Base-by-base conservation (phyloP, 1,139 yeast species). In the Blastobotrys ciferrii region DNA sequence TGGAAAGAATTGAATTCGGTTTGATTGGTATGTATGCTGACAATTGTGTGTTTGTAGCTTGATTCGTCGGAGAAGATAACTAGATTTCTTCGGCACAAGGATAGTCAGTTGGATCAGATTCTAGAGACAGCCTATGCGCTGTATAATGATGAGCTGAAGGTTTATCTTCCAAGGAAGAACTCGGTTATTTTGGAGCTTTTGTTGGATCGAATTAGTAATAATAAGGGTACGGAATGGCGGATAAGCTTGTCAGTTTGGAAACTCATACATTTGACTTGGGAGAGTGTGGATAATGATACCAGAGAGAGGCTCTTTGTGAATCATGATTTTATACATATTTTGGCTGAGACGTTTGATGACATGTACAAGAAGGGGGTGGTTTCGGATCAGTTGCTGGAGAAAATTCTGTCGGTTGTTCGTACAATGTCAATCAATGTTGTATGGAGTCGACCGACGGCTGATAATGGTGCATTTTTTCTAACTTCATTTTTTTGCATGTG, bases 171-270 rank as follows among this genome's bases (percentile, higher is more conserved):
- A 2, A 78, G 82, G 51, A 73, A 71, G 47, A 73, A 76, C 12
- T 59, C 68, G 0, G 87, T 88, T 49, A 67, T 87, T 2, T 69
- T 85, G 36, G 91, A 85, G 47, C 73, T 89, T 57, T 57, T 85
- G 2, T 71, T 81, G 53, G 94, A 87, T 59, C 73, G 91, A 55
- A 65, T 87, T 56, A 76, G 54, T 15, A 55, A 55, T 19, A 48
- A 51, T 2, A 39, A 31, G 4, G 36, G 31, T 2, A n/a, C 39
- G 7, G 40, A 35, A 28, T 47, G 50, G 50, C 18, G 43, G 13
- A 12, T 33, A 5, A 43, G 32, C n/a, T 13, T 13, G n/a, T 12
- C 18, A 11, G 33, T 19, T 12, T 47, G 50, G 50, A 38, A 15
- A 12, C 30, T 42, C 19, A n/a, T 46, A 30, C 31, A 32, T 13